Base-by-base conservation (phyloP, 2,329 filamentous ascomycete species). In the Parasarocladium wereldwijsianum region DNA sequence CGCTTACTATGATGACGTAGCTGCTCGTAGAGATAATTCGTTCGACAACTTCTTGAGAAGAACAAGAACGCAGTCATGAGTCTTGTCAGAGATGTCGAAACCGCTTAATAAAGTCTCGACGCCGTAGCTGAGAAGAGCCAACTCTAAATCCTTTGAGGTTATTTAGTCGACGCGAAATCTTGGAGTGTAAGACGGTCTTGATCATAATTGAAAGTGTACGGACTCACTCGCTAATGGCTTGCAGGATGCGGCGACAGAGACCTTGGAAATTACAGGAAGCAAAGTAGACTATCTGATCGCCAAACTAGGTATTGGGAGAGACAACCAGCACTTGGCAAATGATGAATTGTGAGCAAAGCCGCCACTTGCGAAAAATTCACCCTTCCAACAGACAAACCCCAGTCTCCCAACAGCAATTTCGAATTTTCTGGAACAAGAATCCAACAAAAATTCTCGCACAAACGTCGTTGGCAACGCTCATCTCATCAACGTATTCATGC, bases 391-490 rank as follows among this genome's bases (percentile, higher is more conserved):
- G 9, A 29, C 27, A 13, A 8, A 6, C 9, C 11, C n/a, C 6
- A 8, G 8, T n/a, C 8, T 9, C 12, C 15, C 12, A 10, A 17
- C 27, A 7, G 8, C 31, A 16, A 11, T 22, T 8, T 31, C 27
- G 3, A 5, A 24, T 9, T 9, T 13, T 10, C 28, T 38, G 3
- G 28, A 33, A 8, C 9, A 33, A 9, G 34, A 30, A 4, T 12
- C 34, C 17, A 26, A 22, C 8, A 12, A 36, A 9, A 15, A 11
- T 7, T 55, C 64, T 36, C 41, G 59, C 3, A 50, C 51, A 36
- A 72, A 73, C 33, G 58, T 63, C n/a, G 17, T 66, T 19, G 63
- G 55, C 24, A 55, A 61, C 32, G 49, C 69, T 35, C 54, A 68
- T 35, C 50, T 66, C 3, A 57, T 64, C 45, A 62, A 62, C 36